Evolutionary conservation across 73 alveolate species (phyloP).

Genomic region (Symbiodinium pilosum): DNA sequence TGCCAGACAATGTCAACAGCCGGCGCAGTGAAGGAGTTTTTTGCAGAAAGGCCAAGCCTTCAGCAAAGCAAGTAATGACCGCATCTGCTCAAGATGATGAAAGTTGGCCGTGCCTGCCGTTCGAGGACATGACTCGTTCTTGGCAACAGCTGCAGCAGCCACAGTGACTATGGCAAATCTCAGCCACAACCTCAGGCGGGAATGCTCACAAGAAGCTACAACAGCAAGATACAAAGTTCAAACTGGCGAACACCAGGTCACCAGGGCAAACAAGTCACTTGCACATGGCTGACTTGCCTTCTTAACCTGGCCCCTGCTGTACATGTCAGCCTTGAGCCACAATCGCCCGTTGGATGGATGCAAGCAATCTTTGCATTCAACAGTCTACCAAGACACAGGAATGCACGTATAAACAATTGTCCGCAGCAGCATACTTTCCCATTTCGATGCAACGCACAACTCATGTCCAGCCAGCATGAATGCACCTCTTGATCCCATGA

Average conservation of each 20-base stretch:
- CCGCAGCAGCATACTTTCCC: no score
- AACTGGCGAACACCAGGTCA: no score
- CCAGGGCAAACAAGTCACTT: neutral
- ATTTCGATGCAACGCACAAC: neutral
- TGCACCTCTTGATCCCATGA: neutral
- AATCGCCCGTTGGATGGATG: no score
- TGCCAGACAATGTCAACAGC: neutral
- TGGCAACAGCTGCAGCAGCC: neutral
- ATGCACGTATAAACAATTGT: no score
- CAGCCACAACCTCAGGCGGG: no score
- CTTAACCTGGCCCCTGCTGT: no score
- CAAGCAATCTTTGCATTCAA: no score
- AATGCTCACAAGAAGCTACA: neutral
- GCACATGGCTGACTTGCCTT: neutral
- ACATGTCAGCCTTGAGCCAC: conserved; percentile 8
- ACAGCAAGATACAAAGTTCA: no score
- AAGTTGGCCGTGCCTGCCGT: neutral
- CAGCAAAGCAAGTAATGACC: neutral
- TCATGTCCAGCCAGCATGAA: neutral
- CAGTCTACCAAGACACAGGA: no score
- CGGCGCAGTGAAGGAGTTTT: neutral
- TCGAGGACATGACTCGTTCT: neutral
- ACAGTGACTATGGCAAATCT: no score
- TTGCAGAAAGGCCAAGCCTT: neutral
- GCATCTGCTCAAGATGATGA: neutral